Evolutionary conservation across 352 stramenopile species (phyloP), one percentile per base, ranked within the genome.

Genomic region (Peronospora belbahrii): DNA sequence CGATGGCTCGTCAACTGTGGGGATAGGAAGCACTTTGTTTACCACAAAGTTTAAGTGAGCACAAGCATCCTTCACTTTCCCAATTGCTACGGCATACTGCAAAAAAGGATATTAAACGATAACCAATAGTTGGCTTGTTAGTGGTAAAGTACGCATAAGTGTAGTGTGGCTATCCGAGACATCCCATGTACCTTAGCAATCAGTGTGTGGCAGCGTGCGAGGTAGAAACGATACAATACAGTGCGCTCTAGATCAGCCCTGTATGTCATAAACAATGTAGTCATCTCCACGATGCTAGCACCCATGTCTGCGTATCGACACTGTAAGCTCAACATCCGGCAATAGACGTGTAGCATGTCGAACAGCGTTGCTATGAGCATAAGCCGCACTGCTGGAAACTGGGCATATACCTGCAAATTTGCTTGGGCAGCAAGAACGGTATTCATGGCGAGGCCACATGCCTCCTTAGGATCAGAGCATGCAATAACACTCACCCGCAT

Each of bases 291-390:
- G 17, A 89, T 65, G 18, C 62, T 79, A 14, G 56, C 51, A 3
- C 72, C 78, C 63, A 89, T 74, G 32, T 85, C 78, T 30, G 61
- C 67, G 50, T 84, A 86, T 30, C 75, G 59, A 33, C 69, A 81
- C 36, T 89, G 74, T 28, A 83, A 50, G 1, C 44, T 43, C 19
- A 81, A 62, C 9, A 87, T 46, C n/a, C 65, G 45, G 22, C 78
- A 89, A 39, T 84, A 81, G 24, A 70, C 36, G 38, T 80, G 56
- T 1, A 87, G 59, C 73, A 83, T 78, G 46, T 89, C 78, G 34
- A 89, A 82, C 19, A 89, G 52, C 6, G 64, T 67, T 7, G 58
- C 69, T 19, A 81, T 57, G 30, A 87, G 57, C 49, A 89, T 62
- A 2, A 70, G 20, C 19, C 74, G 54, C 7, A 83, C 49, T 15